Evolutionary conservation across 805 yeast genomes (phyloP).

Genomic region (Hagleromyces aurorensis): DNA sequence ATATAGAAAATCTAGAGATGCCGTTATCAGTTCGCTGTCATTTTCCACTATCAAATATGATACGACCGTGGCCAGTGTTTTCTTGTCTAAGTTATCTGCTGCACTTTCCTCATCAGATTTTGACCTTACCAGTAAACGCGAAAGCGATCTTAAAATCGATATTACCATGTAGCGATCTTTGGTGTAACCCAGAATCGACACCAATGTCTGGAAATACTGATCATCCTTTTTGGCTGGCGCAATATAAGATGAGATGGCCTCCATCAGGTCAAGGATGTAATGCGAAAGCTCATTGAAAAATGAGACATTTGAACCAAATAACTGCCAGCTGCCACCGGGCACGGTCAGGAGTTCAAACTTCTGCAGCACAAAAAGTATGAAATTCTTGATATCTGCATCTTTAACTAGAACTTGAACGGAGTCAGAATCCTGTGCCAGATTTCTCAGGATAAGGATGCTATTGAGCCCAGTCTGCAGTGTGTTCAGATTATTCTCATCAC

Average conservation of each 20-base stretch:
- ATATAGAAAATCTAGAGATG: constrained; percentile 74
- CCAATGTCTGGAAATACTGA: constrained; percentile 46
- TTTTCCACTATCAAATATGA: constrained; percentile 46
- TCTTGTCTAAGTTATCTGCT: constrained; percentile 40
- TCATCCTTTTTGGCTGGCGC: constrained; percentile 70
- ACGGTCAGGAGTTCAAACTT: constrained; percentile 19
- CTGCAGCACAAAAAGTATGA: constrained; percentile 32
- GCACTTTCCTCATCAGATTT: constrained; percentile 40
- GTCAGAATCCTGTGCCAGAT: constrained; percentile 72
- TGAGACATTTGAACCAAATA: constrained; percentile 29
- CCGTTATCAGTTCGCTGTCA: constrained; percentile 62
- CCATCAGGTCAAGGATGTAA: constrained; percentile 72
- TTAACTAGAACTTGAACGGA: constrained; percentile 73
- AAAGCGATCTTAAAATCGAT: constrained; percentile 64
- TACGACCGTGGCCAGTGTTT: constrained; percentile 45
- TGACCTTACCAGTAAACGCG: constrained; percentile 67
- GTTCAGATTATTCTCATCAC: constrained; percentile 9
- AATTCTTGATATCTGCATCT: constrained; percentile 39
- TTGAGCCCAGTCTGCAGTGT: constrained; percentile 28
- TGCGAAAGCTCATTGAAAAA: constrained; percentile 50
- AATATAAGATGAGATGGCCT: constrained; percentile 73
- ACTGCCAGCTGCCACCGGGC: constrained; percentile 19
- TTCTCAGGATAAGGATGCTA: constrained; percentile 57
- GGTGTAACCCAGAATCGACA: constrained; percentile 41
- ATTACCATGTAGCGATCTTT: constrained; percentile 65